Conservation (phyloP, 306 rosid genomes). For the Fragaria vesca region DNA sequence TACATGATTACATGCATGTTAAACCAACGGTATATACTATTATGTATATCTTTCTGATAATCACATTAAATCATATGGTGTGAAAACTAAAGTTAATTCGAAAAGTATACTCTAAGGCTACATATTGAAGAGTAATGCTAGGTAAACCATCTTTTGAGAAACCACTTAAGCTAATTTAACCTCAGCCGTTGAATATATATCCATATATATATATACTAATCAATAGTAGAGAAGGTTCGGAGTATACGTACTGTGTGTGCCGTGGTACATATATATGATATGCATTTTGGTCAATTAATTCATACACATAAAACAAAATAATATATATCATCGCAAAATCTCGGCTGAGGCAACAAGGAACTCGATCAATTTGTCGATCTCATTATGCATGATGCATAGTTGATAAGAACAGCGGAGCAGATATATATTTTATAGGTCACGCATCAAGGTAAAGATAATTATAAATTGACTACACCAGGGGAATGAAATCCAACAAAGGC, state of each 20-base stretch:
- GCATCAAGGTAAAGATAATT: not conserved
- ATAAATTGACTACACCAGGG: not conserved
- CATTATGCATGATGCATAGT: not conserved
- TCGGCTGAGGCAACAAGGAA: slow-evolving; percentile 2
- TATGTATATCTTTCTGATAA: too few species aligned
- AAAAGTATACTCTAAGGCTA: too few species aligned
- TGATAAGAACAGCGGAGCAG: not conserved
- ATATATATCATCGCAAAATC: not conserved
- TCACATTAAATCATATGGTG: too few species aligned
- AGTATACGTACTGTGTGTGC: not conserved
- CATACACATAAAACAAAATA: not conserved
- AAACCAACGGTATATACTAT: too few species aligned
- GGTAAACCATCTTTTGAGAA: too few species aligned
- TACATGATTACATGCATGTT: too few species aligned
- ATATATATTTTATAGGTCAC: not conserved
- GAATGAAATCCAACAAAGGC: not conserved
- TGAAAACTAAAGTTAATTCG: too few species aligned
- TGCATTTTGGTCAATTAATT: not conserved
- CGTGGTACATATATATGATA: not conserved
- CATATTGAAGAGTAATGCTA: too few species aligned
- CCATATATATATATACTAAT: too few species aligned
- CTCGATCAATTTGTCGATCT: not conserved
- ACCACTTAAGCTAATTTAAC: too few species aligned
- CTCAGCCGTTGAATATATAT: too few species aligned
- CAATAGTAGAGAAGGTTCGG: not conserved